Conservation (phyloP, 805 yeast species). For the Yarrowia divulgata region DNA sequence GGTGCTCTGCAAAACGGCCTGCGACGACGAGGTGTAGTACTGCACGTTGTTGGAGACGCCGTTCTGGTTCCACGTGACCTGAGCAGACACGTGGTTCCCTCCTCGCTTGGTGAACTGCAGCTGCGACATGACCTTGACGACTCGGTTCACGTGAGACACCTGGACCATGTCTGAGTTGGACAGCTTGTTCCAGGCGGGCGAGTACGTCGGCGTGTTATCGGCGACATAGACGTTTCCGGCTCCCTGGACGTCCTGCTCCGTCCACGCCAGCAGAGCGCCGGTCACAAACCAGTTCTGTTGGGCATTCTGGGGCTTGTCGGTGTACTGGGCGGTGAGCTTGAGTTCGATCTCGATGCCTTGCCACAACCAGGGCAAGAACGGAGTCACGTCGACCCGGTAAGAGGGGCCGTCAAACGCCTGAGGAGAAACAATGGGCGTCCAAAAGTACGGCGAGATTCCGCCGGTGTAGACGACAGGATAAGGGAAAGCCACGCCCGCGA, state of each 20-base stretch:
- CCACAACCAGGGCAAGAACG: conserved; percentile 76
- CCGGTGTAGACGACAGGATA: conserved; percentile 81
- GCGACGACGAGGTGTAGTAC: conserved; percentile 22
- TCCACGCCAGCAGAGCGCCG: conserved; percentile 49
- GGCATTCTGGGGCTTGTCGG: conserved; percentile 5
- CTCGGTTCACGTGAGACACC: conserved; percentile 26
- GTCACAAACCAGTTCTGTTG: conserved; percentile 49
- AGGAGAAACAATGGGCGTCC: conserved; percentile 80
- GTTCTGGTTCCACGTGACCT: conserved; percentile 29
- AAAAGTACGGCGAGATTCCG: conserved; percentile 77
- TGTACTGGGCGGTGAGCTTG: conserved; percentile 51
- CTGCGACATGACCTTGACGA: conserved; percentile 8
- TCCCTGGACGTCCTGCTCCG: conserved; percentile 45
- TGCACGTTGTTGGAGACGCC: conserved; percentile 25
- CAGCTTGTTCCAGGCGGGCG: conserved; percentile 20
- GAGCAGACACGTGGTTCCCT: background rate
- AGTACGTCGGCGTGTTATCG: conserved; percentile 7
- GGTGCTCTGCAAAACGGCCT: conserved; percentile 29
- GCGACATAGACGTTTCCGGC: conserved; percentile 41
- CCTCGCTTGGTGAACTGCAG: conserved; percentile 13
- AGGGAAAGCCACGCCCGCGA: conserved; percentile 70
- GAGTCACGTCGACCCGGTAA: conserved; percentile 73
- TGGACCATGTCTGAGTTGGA: conserved; percentile 20
- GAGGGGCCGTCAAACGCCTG: conserved; percentile 76
- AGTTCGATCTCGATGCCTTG: conserved; percentile 55